Conservation (phyloP, 176 grass and related monocot genomes). For the Aegilops tauschii region DNA sequence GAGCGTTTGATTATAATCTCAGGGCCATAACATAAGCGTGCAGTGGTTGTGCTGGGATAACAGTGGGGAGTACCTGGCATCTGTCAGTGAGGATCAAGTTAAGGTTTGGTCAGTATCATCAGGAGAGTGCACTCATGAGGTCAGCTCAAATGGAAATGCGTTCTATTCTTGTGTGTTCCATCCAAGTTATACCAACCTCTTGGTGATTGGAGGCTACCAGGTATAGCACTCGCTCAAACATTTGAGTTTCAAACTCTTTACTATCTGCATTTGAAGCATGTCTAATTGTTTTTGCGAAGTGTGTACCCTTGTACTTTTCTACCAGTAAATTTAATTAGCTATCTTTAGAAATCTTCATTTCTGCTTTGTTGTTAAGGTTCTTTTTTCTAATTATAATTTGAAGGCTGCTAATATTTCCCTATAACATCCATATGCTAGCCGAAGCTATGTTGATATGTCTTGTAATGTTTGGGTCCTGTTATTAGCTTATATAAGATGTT, state of each 20-base stretch:
- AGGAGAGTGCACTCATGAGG: constrained; percentile 85
- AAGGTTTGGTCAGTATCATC: constrained; percentile 86
- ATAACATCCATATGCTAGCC: background rate
- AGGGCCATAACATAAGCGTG: constrained; percentile 73
- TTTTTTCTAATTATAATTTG: background rate
- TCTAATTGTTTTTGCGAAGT: background rate
- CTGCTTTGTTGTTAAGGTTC: background rate
- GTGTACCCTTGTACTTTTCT: too few species aligned
- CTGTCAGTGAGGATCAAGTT: constrained; percentile 87
- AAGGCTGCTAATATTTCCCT: background rate
- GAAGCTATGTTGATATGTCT: background rate
- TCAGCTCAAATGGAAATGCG: constrained; percentile 87
- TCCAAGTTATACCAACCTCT: constrained; percentile 70
- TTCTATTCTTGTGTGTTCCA: constrained; percentile 97
- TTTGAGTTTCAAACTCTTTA: background rate
- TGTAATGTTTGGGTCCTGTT: background rate
- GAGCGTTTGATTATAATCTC: constrained; percentile 28
- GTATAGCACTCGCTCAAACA: constrained; percentile 38
- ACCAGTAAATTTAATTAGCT: background rate
- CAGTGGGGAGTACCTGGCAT: constrained; percentile 74
- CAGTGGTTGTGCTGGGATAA: constrained; percentile 96
- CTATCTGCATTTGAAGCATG: background rate
- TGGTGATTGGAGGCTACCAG: constrained; percentile 93
- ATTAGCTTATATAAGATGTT: background rate
- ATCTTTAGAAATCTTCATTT: background rate